These are phyloP conservation scores for Colletotrichum euphorbiae DNA, from an alignment of 2,329 filamentous ascomycete genomes.

Conservation along the genomic window DNA sequence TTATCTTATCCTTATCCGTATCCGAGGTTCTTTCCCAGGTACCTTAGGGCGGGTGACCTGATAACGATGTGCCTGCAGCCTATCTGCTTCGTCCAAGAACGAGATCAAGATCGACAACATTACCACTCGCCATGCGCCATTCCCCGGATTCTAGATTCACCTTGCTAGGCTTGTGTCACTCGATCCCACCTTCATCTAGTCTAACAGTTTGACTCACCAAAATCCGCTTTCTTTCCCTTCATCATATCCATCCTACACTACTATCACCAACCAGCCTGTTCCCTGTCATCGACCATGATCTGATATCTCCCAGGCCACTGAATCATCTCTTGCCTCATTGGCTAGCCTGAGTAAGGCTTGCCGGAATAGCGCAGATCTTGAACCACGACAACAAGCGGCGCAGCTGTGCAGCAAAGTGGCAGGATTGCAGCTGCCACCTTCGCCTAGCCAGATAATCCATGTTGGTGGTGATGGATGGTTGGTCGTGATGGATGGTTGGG, in stretches of 20 bases:
- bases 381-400: conserved; percentile 26
- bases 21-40: not conserved
- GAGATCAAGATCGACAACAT: not conserved
- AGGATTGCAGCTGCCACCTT: conserved; percentile 6
- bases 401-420: conserved; percentile 16
- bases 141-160: conserved; percentile 12
- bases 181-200: conserved; percentile 3
- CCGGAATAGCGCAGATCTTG: conserved; percentile 22
- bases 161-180: conserved; percentile 10
- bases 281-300: conserved; percentile 25
- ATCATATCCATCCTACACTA: not conserved
- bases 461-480: not conserved
- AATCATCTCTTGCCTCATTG: conserved; percentile 17
- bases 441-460: not conserved
- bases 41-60: conserved; percentile 4
- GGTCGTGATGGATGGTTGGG: not conserved
- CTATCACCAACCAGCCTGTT: conserved; percentile 11
- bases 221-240: not conserved
- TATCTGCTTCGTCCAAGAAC: not conserved
- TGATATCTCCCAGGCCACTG: conserved; percentile 18
- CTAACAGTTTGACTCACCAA: not conserved
- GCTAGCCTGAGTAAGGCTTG: conserved; percentile 17
- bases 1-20: conserved; percentile 18
- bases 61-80: conserved; percentile 2
- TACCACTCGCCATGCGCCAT: not conserved